Evolutionary conservation across 1,284 basidiomycete species (phyloP).

Genomic region (Ustilago trichophora): DNA sequence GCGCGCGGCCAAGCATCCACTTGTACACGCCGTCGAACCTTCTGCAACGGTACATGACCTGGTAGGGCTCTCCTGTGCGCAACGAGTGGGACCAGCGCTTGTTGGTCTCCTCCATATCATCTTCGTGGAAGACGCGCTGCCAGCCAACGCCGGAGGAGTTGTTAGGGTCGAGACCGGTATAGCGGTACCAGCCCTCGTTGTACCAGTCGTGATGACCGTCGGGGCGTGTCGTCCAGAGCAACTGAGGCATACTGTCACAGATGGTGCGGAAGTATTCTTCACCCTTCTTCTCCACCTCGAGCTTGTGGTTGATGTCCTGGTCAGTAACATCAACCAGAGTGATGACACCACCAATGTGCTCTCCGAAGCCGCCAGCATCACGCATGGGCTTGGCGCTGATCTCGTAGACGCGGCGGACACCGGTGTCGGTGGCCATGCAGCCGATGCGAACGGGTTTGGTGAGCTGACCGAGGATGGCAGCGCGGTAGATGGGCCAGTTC

Average conservation of each 20-base stretch:
- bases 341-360: slow-evolving; percentile 60
- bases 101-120: slow-evolving; percentile 63
- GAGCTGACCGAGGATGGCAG: slow-evolving; percentile 48
- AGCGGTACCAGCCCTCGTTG: slow-evolving; percentile 63
- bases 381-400: slow-evolving; percentile 57
- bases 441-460: slow-evolving; percentile 48
- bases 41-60: slow-evolving; percentile 64
- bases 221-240: slow-evolving; percentile 65
- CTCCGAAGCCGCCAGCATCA: slow-evolving; percentile 52
- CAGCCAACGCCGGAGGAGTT: slow-evolving; percentile 62
- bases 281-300: slow-evolving; percentile 48
- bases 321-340: slow-evolving; percentile 53
- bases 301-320: slow-evolving; percentile 15
- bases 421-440: slow-evolving; percentile 42
- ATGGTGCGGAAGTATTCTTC: slow-evolving; percentile 59
- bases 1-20: slow-evolving; percentile 64
- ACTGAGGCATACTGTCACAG: slow-evolving; percentile 62
- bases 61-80: slow-evolving; percentile 66
- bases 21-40: slow-evolving; percentile 60
- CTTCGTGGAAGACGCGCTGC: slow-evolving; percentile 65
- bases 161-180: slow-evolving; percentile 60
- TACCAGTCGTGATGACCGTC: slow-evolving; percentile 62
- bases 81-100: slow-evolving; percentile 64
- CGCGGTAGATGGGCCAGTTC: slow-evolving; percentile 58
- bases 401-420: slow-evolving; percentile 39